Base-by-base conservation (phyloP, 306 rosid species). In the Medicago lupulina region DNA sequence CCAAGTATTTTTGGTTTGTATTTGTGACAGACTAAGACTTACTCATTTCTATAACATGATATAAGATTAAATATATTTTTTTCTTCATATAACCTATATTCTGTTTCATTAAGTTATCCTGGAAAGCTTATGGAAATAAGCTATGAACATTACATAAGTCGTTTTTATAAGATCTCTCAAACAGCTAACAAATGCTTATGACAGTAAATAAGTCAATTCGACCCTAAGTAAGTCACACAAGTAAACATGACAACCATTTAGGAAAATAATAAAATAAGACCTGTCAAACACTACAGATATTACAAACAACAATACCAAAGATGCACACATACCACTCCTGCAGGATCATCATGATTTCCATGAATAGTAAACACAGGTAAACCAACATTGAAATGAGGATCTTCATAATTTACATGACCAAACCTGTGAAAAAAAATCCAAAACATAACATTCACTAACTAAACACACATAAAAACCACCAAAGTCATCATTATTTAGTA, bases 341-440 rank as follows among this genome's bases (percentile, higher is more conserved):
- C 98, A 12, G 98, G 98, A 84, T 95, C 98, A 9, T 95, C 98
- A 38, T 95, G 98, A 77, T 95, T 95, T 79, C 98, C 98, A 79
- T 95, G 98, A 85, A 95, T 95, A 50, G 93, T 92, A 87, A 95
- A 95, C 3, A 95, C 97, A 38, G 98, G 98, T 86, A 95, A 85
- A 58, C 98, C 98, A 74, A 95, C 93, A 75, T 95, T 95, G 83
- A 92, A 95, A 83, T 95, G 92, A 66, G 98, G 97, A 77, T 95
- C 98, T 85, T 95, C 98, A 71, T 92, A 95, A 82, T 95, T 95
- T 44, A 95, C 98, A 81, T 90, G 97, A 70, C 98, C 98, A 79
- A 95, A 95, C 76, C 98, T 95, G 88, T 80, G 57, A 50, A 67
- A 12, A 43, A 31, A 3, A 72, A n/a, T 50, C 11, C 50, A 36